Base-by-base conservation (phyloP, 257 asterid species). In the Nicotiana attenuata region DNA sequence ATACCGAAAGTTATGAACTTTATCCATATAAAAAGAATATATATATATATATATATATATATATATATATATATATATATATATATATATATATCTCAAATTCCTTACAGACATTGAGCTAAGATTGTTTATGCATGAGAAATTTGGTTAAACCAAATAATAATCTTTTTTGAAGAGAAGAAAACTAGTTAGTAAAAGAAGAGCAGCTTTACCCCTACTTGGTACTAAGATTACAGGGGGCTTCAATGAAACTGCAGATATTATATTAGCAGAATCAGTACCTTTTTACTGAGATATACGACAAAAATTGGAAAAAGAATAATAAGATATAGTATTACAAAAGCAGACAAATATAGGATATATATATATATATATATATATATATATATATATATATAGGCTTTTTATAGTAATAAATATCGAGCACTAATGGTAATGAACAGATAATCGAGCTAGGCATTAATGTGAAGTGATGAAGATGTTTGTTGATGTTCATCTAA, bases 401-500 rank as follows among this genome's bases (percentile, higher is more conserved):
- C 56, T 2, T 11, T 50, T 50, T 11, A 50, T 31, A 31, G 35
- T 50, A 50, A 50, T 2, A 38, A 7, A 38, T 38, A 38, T 56
- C 3, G 22, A 55, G 10, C 2, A n/a, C 14, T 59, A 59, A 63
- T 11, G 17, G 35, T 13, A 35, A 33, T 66, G 9, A 66, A 7
- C 26, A 19, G 24, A 20, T 13, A 41, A 45, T 20, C 20, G n/a
- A 20, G 35, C 6, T 31, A 31, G 38, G 35, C 4, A 71, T 45
- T 47, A 3, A 73, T 56, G 50, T 45, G 61, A 41, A 73, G 79
- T 24, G 24, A 73, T 73, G 61, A 47, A 73, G 41, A 47, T 73
- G 79, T 73, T 73, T 47, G 79, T 73, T 73, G 79, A 73, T 73
- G 79, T 73, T 73, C 79, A 73, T 47, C 79, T 73, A 73, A 73